These are phyloP conservation scores for Cephaloascus albidus DNA, from an alignment of 805 yeast species.

Conservation along the genomic window DNA sequence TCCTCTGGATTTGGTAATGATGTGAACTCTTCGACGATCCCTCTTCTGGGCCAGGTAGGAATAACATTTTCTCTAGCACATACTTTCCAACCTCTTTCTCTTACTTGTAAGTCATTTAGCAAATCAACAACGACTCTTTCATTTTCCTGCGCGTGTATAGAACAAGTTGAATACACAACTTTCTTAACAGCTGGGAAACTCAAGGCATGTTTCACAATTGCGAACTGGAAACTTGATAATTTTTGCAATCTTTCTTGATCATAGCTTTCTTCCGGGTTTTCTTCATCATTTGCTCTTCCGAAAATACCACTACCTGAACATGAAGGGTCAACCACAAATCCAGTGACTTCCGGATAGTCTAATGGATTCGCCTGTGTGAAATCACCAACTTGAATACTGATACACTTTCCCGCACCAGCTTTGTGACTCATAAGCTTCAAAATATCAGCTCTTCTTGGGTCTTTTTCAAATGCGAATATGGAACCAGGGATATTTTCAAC, in stretches of 20 bases:
- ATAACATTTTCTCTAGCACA: constrained; percentile 52
- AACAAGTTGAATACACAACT: constrained; percentile 92
- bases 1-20: constrained; percentile 36
- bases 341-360: constrained; percentile 60
- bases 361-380: constrained; percentile 52
- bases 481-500: constrained; percentile 27
- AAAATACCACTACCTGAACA: constrained; percentile 98
- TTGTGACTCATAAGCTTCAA: constrained; percentile 67
- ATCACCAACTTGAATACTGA: constrained; percentile 52
- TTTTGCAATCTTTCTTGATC: constrained; percentile 55
- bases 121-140: constrained; percentile 84
- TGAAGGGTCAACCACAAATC: constrained; percentile 89
- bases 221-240: constrained; percentile 79
- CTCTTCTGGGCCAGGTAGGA: constrained; percentile 84
- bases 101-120: constrained; percentile 55
- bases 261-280: constrained; percentile 13
- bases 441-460: constrained; percentile 58
- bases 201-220: constrained; percentile 83
- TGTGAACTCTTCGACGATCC: constrained; percentile 59
- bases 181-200: constrained; percentile 66
- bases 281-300: constrained; percentile 67
- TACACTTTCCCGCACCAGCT: constrained; percentile 51
- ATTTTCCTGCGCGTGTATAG: constrained; percentile 88
- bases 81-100: constrained; percentile 67
- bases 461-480: constrained; percentile 84